Evolutionary conservation across 2,329 filamentous ascomycete genomes (phyloP), one percentile per base, ranked within the genome.

Genomic region (Ophiostoma novo-ulmi): DNA sequence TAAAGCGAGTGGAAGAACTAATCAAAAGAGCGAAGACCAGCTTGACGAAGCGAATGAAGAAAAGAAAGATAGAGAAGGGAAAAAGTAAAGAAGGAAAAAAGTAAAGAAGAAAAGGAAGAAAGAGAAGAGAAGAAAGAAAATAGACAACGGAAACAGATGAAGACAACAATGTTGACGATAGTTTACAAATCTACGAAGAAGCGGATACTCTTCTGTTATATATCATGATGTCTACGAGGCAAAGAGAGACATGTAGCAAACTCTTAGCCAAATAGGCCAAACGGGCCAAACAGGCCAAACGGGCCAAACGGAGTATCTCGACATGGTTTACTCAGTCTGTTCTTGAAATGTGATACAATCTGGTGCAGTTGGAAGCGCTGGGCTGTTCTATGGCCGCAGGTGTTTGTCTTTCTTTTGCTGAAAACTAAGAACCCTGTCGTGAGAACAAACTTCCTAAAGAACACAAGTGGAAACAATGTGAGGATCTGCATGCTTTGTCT

Each of bases 1-100:
- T 71, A n/a, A 67, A 71, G 38, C 36, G 41, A 69, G 70, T 71
- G 70, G 70, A 35, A 74, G 58, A 65, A 14, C 26, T 69, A 69
- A 69, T 69, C 44, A 67, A 72, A 72, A 70, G 64, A 70, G 26
- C 36, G 22, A 64, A 41, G 52, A 64, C 67, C 66, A 65, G 31
- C 41, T 68, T 70, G 26, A 38, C 6, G 35, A 67, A 39, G 36
- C n/a, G 44, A 35, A n/a, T 26, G n/a, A 55, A 14, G 0, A 7
- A 10, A 63, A 26, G 41, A 35, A 36, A 41, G 41, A 31, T 31
- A 31, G 31, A 31, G 31, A 31, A 31, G 31, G 31, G 31, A 31
- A 31, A 31, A 31, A 31, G 41, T n/a, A 52, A 31, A 61, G 11
- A 58, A 55, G 31, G 1, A 4, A 36, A 68, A 52, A 22, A 1